phyloP scores from a whole-genome alignment of 2,329 filamentous ascomycete species.

The Exophiala lecanii-corni region DNA sequence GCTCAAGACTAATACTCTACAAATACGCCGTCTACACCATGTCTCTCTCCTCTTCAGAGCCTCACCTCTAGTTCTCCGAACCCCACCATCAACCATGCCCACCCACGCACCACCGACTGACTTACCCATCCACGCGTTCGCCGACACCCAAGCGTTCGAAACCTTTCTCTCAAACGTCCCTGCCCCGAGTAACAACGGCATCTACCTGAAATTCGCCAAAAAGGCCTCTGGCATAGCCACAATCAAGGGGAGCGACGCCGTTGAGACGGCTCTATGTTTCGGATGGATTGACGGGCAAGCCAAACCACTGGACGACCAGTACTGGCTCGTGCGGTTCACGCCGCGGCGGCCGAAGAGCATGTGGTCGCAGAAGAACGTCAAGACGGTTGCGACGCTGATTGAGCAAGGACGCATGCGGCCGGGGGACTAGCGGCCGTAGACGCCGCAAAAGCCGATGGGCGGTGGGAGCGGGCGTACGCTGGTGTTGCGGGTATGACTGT shows the following conservation, averaged over 20 bases:
- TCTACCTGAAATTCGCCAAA: slow-evolving; percentile 50
- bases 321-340: slow-evolving; percentile 55
- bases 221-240: slow-evolving; percentile 43
- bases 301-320: slow-evolving; percentile 40
- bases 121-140: slow-evolving; percentile 30
- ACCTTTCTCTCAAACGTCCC: slow-evolving; percentile 40
- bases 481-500: slow-evolving; percentile 45
- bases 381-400: slow-evolving; percentile 44
- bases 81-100: background rate
- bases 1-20: too few relatives aligned
- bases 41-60: too few relatives aligned
- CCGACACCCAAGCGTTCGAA: slow-evolving; percentile 31
- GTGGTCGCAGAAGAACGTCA: slow-evolving; percentile 59
- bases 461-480: slow-evolving; percentile 56
- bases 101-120: slow-evolving; percentile 22
- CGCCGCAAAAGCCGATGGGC: slow-evolving; percentile 52
- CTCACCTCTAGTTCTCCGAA: too few relatives aligned
- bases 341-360: slow-evolving; percentile 52
- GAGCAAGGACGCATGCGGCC: slow-evolving; percentile 47
- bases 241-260: slow-evolving; percentile 46
- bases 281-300: slow-evolving; percentile 61
- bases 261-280: slow-evolving; percentile 55
- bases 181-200: slow-evolving; percentile 31
- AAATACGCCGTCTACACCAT: too few relatives aligned
- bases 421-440: slow-evolving; percentile 48